Conservation (phyloP, 2,329 filamentous ascomycete species). For the Sporothrix dimorphospora region DNA sequence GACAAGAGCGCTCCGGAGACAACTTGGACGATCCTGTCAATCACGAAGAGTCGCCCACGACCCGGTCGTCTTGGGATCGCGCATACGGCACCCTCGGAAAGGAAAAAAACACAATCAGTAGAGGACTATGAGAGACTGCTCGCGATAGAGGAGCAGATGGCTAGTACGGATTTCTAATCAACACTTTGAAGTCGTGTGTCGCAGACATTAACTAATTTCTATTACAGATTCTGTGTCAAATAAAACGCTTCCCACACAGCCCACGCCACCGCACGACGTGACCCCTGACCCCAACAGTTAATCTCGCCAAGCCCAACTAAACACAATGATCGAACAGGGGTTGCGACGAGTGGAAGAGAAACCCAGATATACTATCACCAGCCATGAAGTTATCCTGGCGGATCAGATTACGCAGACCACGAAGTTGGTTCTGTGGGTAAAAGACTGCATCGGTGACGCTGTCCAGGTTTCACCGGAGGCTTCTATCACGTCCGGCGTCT, state of each 20-base stretch:
- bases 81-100: constrained; percentile 38
- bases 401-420: constrained; percentile 37
- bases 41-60: background rate
- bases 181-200: background rate
- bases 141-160: background rate
- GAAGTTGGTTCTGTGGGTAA: constrained; percentile 33
- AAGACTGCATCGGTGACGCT: constrained; percentile 37
- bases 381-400: constrained; percentile 33
- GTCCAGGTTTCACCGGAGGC: constrained; percentile 41
- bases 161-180: background rate
- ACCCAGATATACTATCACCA: constrained; percentile 33
- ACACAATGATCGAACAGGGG: constrained; percentile 32
- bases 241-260: background rate
- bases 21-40: background rate
- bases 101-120: constrained; percentile 32
- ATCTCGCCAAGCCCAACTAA: constrained; percentile 23
- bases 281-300: background rate
- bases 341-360: constrained; percentile 33
- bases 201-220: constrained; percentile 5
- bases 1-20: constrained; percentile 4
- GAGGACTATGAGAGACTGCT: constrained; percentile 38
- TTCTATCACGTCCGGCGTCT: constrained; percentile 43
- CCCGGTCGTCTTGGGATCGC: constrained; percentile 38
- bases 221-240: constrained; percentile 20
- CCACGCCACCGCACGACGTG: background rate